Evolutionary conservation across 1,284 basidiomycete genomes (phyloP), one percentile per base, ranked within the genome.

Genomic region (Leucoagaricus sp.): DNA sequence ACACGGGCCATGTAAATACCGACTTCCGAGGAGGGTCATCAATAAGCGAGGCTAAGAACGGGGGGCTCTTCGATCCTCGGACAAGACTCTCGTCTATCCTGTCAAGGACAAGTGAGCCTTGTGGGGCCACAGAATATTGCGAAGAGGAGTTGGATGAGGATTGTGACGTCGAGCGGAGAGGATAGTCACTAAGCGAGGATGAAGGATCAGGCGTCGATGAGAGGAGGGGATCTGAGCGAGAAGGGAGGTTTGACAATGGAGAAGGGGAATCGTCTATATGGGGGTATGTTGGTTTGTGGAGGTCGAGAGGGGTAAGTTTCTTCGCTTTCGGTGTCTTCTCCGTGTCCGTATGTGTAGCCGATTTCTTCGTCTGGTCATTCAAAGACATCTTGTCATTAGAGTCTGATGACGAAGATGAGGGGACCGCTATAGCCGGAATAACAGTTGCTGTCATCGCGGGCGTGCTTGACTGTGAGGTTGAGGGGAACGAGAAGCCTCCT

Each of bases 11-110:
- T 2, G 90, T 89, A 38, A 94, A 76, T 15, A 97, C 74, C 23
- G 98, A 75, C 68, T 90, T 93, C 41, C 96, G 82, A 4, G 92
- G 91, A 17, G 95, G 93, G 61, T 93, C 86, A 60, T 94, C 93
- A 47, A 96, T 78, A 29, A 82, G 80, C 41, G 82, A 78, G 10
- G 86, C 79, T 78, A 84, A 83, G 59, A 80, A 73, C 0, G 84
- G 79, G 3, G 45, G 55, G 67, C 83, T 83, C 64, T 81, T 83
- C 44, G 81, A 83, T 34, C 78, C 85, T 61, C 80, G 85, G 53
- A 75, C 83, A 44, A 84, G 75, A 64, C 81, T 84, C 67, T 89
- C 86, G 45, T 91, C 87, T 40, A 92, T 75, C 15, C 83, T 79
- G 56, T 89, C 84, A 58, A 92, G 75, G 41, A 91, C 72, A 12